Conservation (phyloP, 164 flowering plant genomes). For the Aristolochia contorta region DNA sequence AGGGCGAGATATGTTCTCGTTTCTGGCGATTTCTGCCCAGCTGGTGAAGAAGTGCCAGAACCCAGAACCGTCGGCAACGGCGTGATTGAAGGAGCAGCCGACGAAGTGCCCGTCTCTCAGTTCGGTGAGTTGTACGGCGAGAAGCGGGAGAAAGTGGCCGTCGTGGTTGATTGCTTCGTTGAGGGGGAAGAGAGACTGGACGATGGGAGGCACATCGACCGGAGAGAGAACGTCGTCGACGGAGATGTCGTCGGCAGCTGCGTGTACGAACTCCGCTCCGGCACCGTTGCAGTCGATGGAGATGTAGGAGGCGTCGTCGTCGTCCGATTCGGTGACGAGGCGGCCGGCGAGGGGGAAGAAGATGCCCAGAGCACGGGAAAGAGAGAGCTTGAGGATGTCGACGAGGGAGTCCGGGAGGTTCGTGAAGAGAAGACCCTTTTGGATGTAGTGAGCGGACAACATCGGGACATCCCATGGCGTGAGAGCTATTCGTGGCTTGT, state of each 20-base stretch:
- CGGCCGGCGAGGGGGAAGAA: slow-evolving; percentile 31
- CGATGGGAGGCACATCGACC: slow-evolving; percentile 30
- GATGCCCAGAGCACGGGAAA: slow-evolving; percentile 16
- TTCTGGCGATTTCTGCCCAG: slow-evolving; percentile 14
- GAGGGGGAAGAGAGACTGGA: slow-evolving; percentile 39
- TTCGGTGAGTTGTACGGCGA: slow-evolving; percentile 31
- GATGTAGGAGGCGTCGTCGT: slow-evolving; percentile 18
- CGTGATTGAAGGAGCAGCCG: slow-evolving; percentile 15
- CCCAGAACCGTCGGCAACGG: slow-evolving; percentile 11
- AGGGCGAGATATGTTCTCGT: not conserved
- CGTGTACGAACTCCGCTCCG: slow-evolving; percentile 44
- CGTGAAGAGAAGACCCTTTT: slow-evolving; percentile 1
- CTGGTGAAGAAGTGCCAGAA: slow-evolving; percentile 17
- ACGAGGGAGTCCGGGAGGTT: not conserved
- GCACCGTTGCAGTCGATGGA: slow-evolving; percentile 38
- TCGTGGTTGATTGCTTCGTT: slow-evolving; percentile 38
- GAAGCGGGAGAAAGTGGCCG: slow-evolving; percentile 34
- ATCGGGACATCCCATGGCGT: not conserved
- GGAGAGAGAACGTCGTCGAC: slow-evolving; percentile 34
- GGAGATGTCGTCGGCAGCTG: slow-evolving; percentile 16
- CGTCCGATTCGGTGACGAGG: slow-evolving; percentile 4
- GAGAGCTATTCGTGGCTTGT: not conserved
- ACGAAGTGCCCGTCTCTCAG: slow-evolving; percentile 12
- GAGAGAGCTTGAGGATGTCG: slow-evolving; percentile 14
- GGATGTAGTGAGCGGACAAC: not conserved